A percentile compares a stretch with the other conserved stretches of the same genome.
Evolutionary conservation across 306 rosid species (phyloP).

Genomic region (Cicer bijugum): DNA sequence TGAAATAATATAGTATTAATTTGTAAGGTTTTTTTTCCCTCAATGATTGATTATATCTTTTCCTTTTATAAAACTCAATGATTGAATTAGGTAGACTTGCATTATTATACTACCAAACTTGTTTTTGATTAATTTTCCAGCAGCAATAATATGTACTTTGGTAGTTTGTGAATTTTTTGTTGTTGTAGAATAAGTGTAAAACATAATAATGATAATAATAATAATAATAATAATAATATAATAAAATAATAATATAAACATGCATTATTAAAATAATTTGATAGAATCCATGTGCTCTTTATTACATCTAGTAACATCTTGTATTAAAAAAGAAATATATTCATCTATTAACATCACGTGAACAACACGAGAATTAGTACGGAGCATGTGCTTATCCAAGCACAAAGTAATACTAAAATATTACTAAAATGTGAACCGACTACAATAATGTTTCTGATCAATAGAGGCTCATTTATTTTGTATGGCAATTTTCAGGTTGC

Average conservation of each 20-base stretch:
- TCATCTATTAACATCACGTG: conserved; percentile 4
- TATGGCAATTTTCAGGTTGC: conserved; percentile 66
- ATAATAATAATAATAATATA: no score
- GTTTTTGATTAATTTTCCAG: neutral
- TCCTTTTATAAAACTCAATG: neutral
- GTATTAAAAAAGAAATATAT: neutral
- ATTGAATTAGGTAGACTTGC: neutral
- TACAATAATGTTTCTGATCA: neutral
- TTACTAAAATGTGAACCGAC: neutral
- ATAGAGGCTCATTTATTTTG: neutral
- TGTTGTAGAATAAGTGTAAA: conserved; percentile 25
- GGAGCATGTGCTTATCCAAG: neutral
- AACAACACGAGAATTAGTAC: conserved; percentile 10
- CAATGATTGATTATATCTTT: neutral
- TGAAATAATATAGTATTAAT: neutral
- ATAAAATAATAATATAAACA: no score
- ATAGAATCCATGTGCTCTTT: neutral
- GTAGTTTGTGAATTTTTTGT: conserved; percentile 14
- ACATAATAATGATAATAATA: neutral
- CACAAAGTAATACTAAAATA: neutral
- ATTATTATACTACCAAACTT: conserved; percentile 32
- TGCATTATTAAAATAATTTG: neutral
- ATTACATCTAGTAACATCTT: neutral
- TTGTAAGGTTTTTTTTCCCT: conserved; percentile 12
- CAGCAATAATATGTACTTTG: neutral